phyloP scores from a whole-genome alignment of 1,284 basidiomycete genomes.

The Wallemia mellicola region DNA sequence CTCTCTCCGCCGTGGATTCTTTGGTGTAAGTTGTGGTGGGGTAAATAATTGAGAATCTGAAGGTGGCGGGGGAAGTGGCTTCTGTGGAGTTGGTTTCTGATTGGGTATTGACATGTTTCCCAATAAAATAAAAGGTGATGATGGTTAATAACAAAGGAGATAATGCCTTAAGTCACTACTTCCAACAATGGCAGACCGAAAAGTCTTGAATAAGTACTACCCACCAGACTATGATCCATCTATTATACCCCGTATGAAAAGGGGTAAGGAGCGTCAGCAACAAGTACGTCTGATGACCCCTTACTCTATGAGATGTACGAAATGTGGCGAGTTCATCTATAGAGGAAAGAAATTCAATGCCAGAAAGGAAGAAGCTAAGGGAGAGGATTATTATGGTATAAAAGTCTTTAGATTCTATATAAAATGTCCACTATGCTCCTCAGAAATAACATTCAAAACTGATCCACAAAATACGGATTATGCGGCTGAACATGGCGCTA shows the following conservation, averaged over 20 bases:
- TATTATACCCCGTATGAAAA: slow-evolving; percentile 67
- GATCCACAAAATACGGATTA: slow-evolving; percentile 97
- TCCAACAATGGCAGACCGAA: neutral
- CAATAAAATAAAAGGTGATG: no score
- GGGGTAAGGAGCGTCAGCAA: slow-evolving; percentile 72
- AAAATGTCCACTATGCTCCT: slow-evolving; percentile 56
- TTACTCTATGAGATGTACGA: slow-evolving; percentile 88
- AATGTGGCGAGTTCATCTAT: slow-evolving; percentile 81
- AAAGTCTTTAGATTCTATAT: slow-evolving; percentile 35
- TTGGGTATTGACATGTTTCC: neutral
- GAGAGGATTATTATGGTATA: slow-evolving; percentile 93
- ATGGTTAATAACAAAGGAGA: neutral
- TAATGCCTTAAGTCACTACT: neutral
- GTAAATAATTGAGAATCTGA: no score
- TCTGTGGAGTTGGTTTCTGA: neutral
- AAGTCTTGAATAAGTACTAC: slow-evolving; percentile 50
- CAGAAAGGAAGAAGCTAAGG: slow-evolving; percentile 84
- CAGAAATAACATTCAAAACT: slow-evolving; percentile 98
- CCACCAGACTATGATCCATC: slow-evolving; percentile 92
- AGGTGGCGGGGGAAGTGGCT: neutral
- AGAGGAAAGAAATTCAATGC: slow-evolving; percentile 99
- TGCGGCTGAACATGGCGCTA: slow-evolving; percentile 65
- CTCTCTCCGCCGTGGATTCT: neutral
- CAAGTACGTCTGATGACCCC: slow-evolving; percentile 97
- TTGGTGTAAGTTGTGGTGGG: neutral